These are phyloP conservation scores for Russula ochroleuca DNA, from an alignment of 768 basidiomycete species.

Conservation along the genomic window DNA sequence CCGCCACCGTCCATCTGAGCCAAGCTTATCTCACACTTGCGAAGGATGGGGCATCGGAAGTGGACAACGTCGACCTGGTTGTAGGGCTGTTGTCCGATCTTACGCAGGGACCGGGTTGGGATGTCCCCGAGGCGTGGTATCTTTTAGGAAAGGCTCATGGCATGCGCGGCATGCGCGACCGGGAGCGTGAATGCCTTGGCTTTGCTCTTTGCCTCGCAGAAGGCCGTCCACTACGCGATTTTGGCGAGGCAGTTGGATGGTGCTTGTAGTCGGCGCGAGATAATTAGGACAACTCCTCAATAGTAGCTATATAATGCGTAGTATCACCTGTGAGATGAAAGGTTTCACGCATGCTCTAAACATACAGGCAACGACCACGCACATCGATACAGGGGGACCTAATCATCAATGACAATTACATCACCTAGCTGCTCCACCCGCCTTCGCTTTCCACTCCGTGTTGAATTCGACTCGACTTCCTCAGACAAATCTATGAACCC, in stretches of 20 bases:
- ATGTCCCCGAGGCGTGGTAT: slow-evolving; percentile 93
- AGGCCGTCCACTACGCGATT: slow-evolving; percentile 57
- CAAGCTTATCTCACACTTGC: slow-evolving; percentile 58
- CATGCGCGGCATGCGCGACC: slow-evolving; percentile 63
- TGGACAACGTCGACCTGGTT: slow-evolving; percentile 68
- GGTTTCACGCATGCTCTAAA: neutral
- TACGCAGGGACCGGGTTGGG: slow-evolving; percentile 81
- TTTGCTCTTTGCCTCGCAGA: slow-evolving; percentile 65
- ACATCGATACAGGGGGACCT: slow-evolving; percentile 8
- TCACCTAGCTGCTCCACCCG: slow-evolving; percentile 22
- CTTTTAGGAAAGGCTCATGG: slow-evolving; percentile 80
- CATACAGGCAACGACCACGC: slow-evolving; percentile 10
- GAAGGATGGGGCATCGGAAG: slow-evolving; percentile 30
- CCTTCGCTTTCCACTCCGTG: slow-evolving; percentile 25
- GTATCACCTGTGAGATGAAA: slow-evolving; percentile 3
- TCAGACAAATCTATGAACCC: slow-evolving; percentile 20
- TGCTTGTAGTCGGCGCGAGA: slow-evolving; percentile 42
- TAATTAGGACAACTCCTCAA: neutral
- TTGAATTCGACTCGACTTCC: slow-evolving; percentile 19
- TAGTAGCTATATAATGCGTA: slow-evolving; percentile 8
- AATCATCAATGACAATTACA: slow-evolving; percentile 28
- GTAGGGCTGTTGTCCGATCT: slow-evolving; percentile 74
- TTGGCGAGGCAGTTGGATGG: slow-evolving; percentile 61
- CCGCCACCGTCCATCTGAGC: slow-evolving; percentile 75
- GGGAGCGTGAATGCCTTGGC: slow-evolving; percentile 69